phyloP scores from a whole-genome alignment of 371 early-diverging fungal species.

The Rhizomucor miehei region DNA sequence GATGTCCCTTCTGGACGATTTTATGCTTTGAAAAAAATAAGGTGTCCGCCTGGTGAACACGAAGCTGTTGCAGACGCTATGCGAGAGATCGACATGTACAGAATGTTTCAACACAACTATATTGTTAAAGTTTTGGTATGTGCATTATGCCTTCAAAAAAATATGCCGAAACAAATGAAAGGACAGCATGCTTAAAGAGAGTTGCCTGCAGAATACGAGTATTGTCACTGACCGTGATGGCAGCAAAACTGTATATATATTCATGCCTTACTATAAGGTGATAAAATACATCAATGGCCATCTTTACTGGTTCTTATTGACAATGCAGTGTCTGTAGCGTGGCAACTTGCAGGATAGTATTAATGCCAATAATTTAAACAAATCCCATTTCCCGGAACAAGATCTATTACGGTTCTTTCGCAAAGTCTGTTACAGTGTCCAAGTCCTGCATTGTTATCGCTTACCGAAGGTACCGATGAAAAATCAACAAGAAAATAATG shows the following conservation, averaged over 20 bases:
- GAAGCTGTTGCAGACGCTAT: slow-evolving; percentile 57
- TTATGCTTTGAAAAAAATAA: slow-evolving; percentile 68
- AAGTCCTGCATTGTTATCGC: slow-evolving; percentile 56
- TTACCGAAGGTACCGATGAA: slow-evolving; percentile 40
- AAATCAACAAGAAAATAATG: slow-evolving; percentile 17
- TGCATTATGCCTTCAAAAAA: neutral
- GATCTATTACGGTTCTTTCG: slow-evolving; percentile 59
- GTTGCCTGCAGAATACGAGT: slow-evolving; percentile 44
- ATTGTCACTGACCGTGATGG: slow-evolving; percentile 55
- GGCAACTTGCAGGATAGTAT: slow-evolving; percentile 63
- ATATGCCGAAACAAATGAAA: neutral
- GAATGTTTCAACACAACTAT: slow-evolving; percentile 61
- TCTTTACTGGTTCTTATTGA: neutral
- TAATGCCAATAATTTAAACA: slow-evolving; percentile 49
- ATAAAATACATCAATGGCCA: neutral
- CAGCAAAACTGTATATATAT: slow-evolving; percentile 59
- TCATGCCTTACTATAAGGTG: slow-evolving; percentile 62
- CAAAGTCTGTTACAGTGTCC: slow-evolving; percentile 60
- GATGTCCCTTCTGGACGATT: slow-evolving; percentile 44
- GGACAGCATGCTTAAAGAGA: neutral
- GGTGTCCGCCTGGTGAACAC: slow-evolving; percentile 56
- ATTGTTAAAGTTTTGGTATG: slow-evolving; percentile 65
- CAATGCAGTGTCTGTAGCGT: slow-evolving; percentile 19
- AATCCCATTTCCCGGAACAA: slow-evolving; percentile 53
- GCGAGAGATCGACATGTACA: slow-evolving; percentile 69